Evolutionary conservation across 139 green algal genomes (phyloP).

Genomic region (Nannochloris sp.): DNA sequence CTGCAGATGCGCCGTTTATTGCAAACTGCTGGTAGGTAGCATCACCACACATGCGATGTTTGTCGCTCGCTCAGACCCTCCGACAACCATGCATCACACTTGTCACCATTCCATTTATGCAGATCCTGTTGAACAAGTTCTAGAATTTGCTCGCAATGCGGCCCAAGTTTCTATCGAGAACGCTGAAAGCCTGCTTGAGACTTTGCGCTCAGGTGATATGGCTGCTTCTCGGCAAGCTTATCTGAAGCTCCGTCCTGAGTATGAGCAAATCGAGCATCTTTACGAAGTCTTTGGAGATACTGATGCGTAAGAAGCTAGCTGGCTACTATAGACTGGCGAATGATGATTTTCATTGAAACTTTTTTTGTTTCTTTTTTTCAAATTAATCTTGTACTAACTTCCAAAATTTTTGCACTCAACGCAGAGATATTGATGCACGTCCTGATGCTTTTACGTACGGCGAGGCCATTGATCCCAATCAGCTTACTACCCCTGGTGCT

Average conservation of each 20-base stretch:
- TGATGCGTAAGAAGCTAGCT: constrained; percentile 3
- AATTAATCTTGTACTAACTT: not conserved
- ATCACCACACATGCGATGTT: too few species aligned
- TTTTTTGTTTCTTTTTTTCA: too few species aligned
- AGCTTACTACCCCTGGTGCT: not conserved
- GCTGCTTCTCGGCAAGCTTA: constrained; percentile 2
- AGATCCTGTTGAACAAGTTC: too few species aligned
- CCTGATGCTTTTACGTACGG: constrained; percentile 11
- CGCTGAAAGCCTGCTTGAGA: constrained; percentile 1
- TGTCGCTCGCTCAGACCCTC: too few species aligned
- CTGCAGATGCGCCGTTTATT: too few species aligned
- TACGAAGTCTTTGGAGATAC: constrained; percentile 14
- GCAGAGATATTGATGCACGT: constrained; percentile 15
- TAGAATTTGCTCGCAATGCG: constrained; percentile 1
- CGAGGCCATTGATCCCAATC: not conserved
- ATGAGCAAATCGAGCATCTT: constrained; percentile 34
- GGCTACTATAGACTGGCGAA: too few species aligned
- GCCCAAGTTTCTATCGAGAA: not conserved
- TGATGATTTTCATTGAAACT: not conserved
- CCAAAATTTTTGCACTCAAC: not conserved
- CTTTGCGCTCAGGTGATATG: not conserved
- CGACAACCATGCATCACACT: too few species aligned
- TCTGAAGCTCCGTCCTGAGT: constrained; percentile 6
- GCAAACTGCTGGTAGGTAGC: too few species aligned
- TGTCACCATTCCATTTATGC: too few species aligned